Conservation (phyloP, 169 alveolate genomes). For the Plasmodium coatneyi region DNA sequence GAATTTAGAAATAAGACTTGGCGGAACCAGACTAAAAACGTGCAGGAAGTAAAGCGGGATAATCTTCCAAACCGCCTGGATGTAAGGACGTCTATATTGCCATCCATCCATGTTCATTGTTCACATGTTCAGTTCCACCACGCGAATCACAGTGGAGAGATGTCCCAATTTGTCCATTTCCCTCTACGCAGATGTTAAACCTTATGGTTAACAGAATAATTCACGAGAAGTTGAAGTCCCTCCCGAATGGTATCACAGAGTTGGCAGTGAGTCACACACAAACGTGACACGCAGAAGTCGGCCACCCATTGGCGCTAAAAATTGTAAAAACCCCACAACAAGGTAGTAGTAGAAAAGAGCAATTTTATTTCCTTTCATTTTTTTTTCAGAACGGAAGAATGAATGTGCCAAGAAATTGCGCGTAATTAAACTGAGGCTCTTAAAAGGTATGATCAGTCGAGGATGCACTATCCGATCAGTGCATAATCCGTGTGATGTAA, state of each 20-base stretch:
- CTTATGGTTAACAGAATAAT: constrained; percentile 39
- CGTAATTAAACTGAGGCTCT: constrained; percentile 41
- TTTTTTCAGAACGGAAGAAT: constrained; percentile 50
- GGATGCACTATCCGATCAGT: background rate
- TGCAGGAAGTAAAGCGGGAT: background rate
- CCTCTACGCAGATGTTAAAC: constrained; percentile 26
- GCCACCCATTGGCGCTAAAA: background rate
- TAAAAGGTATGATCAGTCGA: constrained; percentile 34
- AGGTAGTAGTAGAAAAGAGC: background rate
- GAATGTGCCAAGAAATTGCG: constrained; percentile 50
- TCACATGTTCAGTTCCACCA: background rate
- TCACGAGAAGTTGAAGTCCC: constrained; percentile 36
- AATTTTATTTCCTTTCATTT: background rate
- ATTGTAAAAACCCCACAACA: background rate
- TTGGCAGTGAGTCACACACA: background rate
- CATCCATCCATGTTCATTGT: background rate
- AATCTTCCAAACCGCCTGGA: constrained; percentile 10
- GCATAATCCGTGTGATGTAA: background rate
- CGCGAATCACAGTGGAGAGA: background rate
- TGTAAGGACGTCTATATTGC: background rate
- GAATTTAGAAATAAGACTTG: background rate
- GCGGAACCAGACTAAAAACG: background rate
- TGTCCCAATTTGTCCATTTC: constrained; percentile 4
- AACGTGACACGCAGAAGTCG: background rate
- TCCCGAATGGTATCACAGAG: constrained; percentile 50